These are phyloP conservation scores for Paecilomyces fulvus DNA, from an alignment of 2,329 filamentous ascomycete genomes.

Conservation along the genomic window DNA sequence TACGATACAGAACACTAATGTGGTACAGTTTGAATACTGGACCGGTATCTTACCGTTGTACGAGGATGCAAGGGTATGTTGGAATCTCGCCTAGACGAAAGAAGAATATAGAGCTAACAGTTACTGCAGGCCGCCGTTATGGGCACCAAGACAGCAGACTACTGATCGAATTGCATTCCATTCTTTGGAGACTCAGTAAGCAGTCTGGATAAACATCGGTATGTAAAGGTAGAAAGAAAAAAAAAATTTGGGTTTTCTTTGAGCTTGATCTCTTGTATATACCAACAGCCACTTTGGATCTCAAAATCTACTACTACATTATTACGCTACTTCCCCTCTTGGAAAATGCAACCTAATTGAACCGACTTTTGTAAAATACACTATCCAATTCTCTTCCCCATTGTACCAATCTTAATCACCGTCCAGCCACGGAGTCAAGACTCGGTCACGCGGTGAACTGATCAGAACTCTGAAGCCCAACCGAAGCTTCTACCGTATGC, in stretches of 20 bases:
- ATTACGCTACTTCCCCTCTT: background rate
- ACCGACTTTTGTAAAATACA: no score
- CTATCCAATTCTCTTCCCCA: background rate
- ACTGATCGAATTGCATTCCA: background rate
- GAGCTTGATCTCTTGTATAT: background rate
- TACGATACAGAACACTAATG: constrained; percentile 3
- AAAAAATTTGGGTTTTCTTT: background rate
- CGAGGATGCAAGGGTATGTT: constrained; percentile 53
- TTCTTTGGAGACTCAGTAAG: background rate
- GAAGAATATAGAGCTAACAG: background rate
- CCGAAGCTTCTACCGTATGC: background rate
- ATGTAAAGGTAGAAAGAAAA: background rate
- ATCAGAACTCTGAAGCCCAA: background rate
- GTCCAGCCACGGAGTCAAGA: background rate
- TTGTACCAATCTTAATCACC: background rate
- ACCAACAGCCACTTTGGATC: background rate
- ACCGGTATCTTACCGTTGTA: constrained; percentile 71
- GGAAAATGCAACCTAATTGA: no score
- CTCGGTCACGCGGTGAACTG: background rate
- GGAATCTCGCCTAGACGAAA: background rate
- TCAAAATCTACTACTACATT: background rate
- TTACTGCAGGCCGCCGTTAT: constrained; percentile 19
- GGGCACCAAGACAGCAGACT: constrained; percentile 7
- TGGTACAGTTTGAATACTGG: constrained; percentile 66
- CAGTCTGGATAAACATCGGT: background rate